These are phyloP conservation scores for Mediolabrus comicus DNA, from an alignment of 108 stramenopile species.

Conservation along the genomic window DNA sequence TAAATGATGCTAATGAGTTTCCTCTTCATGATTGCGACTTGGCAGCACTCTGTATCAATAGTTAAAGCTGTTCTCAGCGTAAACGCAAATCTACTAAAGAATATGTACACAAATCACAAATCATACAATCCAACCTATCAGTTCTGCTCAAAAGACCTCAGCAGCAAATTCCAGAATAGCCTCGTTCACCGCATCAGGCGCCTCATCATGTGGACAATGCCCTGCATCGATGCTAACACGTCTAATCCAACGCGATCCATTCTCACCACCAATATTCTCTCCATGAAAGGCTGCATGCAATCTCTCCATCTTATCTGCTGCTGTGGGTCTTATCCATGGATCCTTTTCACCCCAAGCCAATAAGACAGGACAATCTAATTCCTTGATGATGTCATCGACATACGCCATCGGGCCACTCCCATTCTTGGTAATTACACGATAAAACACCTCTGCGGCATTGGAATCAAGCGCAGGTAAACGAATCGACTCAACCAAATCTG, in stretches of 20 bases:
- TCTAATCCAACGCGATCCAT: constrained; percentile 39
- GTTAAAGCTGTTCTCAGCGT: too few species aligned
- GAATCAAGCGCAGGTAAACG: constrained; percentile 62
- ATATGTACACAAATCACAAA: too few species aligned
- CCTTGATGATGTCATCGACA: constrained; percentile 53
- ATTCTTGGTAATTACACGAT: constrained; percentile 53
- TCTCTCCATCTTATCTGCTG: constrained; percentile 59
- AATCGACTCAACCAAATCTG: constrained; percentile 75
- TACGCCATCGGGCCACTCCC: constrained; percentile 47
- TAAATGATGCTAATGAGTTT: too few species aligned
- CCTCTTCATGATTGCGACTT: too few species aligned
- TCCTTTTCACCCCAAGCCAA: constrained; percentile 68
- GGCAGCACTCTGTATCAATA: too few species aligned
- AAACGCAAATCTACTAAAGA: too few species aligned
- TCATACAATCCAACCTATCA: neutral
- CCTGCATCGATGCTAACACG: constrained; percentile 67
- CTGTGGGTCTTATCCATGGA: constrained; percentile 60
- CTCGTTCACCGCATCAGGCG: constrained; percentile 86
- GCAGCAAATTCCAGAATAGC: constrained; percentile 77
- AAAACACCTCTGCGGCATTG: constrained; percentile 78
- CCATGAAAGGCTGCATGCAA: constrained; percentile 30
- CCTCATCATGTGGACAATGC: constrained; percentile 95
- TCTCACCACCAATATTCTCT: neutral
- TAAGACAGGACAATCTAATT: constrained; percentile 54
- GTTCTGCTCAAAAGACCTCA: constrained; percentile 6